Evolutionary conservation across 148 eudicot species (phyloP).

Genomic region (Vaccinium darrowii): DNA sequence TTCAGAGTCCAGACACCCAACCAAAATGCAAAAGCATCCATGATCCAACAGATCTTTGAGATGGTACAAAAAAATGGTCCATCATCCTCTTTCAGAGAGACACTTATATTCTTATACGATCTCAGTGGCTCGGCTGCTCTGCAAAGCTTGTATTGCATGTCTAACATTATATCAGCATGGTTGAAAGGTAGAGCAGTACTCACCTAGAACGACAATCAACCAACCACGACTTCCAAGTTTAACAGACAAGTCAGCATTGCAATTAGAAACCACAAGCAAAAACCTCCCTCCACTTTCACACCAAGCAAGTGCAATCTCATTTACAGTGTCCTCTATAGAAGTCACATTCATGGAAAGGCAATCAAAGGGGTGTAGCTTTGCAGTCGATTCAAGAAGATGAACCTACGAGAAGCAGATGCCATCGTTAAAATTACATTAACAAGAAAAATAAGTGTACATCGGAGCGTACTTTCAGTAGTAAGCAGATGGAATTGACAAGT

Average conservation of each 20-base stretch:
- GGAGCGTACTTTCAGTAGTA: neutral
- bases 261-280: conserved; percentile 43
- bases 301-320: conserved; percentile 46
- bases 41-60: neutral
- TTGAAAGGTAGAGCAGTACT: conserved; percentile 25
- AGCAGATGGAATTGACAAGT: neutral
- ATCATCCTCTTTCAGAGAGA: neutral
- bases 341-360: conserved; percentile 35
- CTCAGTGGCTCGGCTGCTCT: neutral
- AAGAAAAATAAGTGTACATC: neutral
- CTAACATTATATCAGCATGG: neutral
- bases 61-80: neutral
- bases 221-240: conserved; percentile 38
- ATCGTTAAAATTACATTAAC: conserved; percentile 10
- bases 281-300: conserved; percentile 40
- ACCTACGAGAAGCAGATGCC: conserved; percentile 36
- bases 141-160: neutral
- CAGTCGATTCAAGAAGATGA: conserved; percentile 36
- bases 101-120: neutral
- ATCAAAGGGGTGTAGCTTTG: conserved; percentile 44
- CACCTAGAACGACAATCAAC: conserved; percentile 50
- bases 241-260: conserved; percentile 31
- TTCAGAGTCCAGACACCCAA: neutral
- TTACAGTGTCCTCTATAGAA: conserved; percentile 32
- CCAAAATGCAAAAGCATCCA: neutral